A percentile compares a stretch with the other conserved stretches of the same genome.
These are phyloP conservation scores for Cornus kousa DNA, from an alignment of 148 eudicot genomes.

Conservation along the genomic window DNA sequence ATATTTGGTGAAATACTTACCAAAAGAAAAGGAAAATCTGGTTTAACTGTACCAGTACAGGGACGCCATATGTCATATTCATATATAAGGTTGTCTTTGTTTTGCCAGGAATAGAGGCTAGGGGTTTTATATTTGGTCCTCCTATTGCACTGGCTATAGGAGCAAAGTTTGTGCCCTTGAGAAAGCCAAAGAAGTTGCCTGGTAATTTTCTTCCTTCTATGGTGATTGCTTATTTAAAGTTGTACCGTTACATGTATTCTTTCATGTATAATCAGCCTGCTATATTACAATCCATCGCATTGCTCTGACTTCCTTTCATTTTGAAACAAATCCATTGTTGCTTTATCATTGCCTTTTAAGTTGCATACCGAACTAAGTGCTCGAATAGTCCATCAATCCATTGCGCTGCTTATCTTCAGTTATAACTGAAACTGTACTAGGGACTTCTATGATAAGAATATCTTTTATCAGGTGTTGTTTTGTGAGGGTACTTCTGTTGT, in stretches of 20 bases:
- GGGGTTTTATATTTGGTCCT: constrained; percentile 93
- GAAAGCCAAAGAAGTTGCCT: constrained; percentile 89
- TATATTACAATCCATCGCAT: not conserved
- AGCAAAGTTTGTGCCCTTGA: constrained; percentile 88
- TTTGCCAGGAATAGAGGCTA: constrained; percentile 75
- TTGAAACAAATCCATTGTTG: not conserved
- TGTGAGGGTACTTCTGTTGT: not conserved
- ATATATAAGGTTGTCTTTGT: constrained; percentile 8
- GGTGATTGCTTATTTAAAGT: not conserved
- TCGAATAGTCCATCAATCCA: not conserved
- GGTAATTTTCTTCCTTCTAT: constrained; percentile 39
- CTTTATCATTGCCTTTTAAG: not conserved
- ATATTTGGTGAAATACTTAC: not conserved
- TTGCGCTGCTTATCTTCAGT: not conserved
- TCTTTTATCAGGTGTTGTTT: not conserved
- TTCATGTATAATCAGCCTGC: not conserved
- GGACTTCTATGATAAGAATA: not conserved
- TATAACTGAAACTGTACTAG: not conserved
- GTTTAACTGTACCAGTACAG: not conserved
- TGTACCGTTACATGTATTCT: not conserved
- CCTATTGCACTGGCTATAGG: constrained; percentile 95
- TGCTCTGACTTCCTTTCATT: not conserved
- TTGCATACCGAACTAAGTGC: not conserved
- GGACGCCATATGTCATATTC: not conserved
- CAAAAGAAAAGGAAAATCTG: not conserved